Evolutionary conservation across 192 early-diverging fungal genomes (phyloP), one percentile per base, ranked within the genome.

Genomic region (Linnemannia schmuckeri): DNA sequence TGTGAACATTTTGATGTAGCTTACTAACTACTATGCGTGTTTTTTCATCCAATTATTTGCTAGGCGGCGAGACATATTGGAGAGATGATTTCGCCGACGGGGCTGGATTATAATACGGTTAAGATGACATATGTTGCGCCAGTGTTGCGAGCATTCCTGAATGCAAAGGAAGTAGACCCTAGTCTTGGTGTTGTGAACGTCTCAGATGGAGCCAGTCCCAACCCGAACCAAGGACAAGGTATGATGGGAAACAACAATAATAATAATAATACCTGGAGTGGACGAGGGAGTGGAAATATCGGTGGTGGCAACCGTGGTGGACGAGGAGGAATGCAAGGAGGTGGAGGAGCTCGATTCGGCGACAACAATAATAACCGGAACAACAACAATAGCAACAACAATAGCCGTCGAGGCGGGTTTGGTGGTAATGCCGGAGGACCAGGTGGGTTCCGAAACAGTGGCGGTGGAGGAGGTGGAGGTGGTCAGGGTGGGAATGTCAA

Each of bases 31-130:
- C n/a, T 40, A 30, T 63, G 9, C 55, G 7, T 27, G 9, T 74
- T 57, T 24, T 30, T 27, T 33, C 27, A 13, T 47, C 15, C 4
- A 52, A 17, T 52, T 52, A 3, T 42, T 54, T 47, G 37, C 24
- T 81, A 87, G 85, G 79, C 54, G 22, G 85, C 85, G 15, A 75
- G 57, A 35, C 54, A 81, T 12, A 87, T 87, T 61, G 85, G 76
- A 54, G 74, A 75, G 13, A 87, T 81, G 71, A 69, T 87, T 37
- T 78, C 80, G 46, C 85, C 85, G 6, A 87, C 81, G 30, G 85
- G 85, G 35, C 41, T 87, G 46, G 85, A 87, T 18, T 75, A 87
- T 22, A 70, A 81, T 33, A 87, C 85, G 5, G 85, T 87, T 17
- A 87, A 77, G 52, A 37, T 74, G 52, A 87, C 85, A 1, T 40